phyloP scores from a whole-genome alignment of 2,329 filamentous ascomycete species.

The Pestalotiopsis sp. region DNA sequence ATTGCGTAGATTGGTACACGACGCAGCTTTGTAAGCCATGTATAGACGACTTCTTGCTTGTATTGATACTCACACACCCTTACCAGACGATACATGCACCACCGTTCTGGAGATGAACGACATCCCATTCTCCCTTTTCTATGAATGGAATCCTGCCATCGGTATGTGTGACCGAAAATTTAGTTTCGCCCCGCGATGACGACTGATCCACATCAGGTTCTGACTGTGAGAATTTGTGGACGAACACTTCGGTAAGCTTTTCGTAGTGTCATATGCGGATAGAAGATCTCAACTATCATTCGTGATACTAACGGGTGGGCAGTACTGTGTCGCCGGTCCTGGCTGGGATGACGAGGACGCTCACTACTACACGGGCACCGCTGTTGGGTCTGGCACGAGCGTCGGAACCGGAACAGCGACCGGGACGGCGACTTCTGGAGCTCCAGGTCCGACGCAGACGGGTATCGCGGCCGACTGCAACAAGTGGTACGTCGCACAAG shows the following conservation, averaged over 20 bases:
- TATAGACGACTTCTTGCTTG: neutral
- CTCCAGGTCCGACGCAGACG: neutral
- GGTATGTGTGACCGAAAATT: neutral
- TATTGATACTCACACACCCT: neutral
- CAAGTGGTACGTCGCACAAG: neutral
- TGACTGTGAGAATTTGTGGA: neutral
- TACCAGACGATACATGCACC: neutral
- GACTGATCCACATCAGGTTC: neutral
- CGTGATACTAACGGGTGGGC: neutral
- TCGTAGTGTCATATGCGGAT: neutral
- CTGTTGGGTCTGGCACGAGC: neutral
- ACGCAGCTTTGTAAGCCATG: neutral
- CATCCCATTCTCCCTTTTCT: neutral
- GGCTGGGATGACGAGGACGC: neutral
- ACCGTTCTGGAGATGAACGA: neutral
- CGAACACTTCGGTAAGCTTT: neutral
- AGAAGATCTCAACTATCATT: neutral
- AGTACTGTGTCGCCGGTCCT: neutral
- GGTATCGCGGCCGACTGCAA: neutral
- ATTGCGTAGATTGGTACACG: neutral
- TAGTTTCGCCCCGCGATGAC: neutral
- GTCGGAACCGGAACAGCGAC: neutral
- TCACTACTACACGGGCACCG: neutral
- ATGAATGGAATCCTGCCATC: neutral
- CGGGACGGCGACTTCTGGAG: neutral